Evolutionary conservation across 1,284 basidiomycete species (phyloP).

Genomic region (Cutaneotrichosporon dermatis): DNA sequence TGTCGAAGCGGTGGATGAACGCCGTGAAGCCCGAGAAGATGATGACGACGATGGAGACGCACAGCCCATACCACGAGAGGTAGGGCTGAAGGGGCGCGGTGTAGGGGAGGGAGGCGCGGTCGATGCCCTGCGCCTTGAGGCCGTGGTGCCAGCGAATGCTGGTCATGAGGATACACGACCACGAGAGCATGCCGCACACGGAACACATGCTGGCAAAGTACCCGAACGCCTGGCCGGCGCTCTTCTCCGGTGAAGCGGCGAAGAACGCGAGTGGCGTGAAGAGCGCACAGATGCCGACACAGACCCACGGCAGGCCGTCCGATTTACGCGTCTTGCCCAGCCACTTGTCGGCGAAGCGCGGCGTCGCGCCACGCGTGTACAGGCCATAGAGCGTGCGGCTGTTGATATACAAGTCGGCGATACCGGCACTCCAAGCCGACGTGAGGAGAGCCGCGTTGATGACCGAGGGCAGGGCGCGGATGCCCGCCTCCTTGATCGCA

Average conservation of each 20-base stretch:
- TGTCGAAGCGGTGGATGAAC: constrained; percentile 22
- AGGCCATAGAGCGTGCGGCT: constrained; percentile 56
- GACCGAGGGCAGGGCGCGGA: constrained; percentile 64
- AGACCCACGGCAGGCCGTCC: constrained; percentile 38
- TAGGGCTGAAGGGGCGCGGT: constrained; percentile 53
- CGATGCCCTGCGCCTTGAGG: constrained; percentile 63
- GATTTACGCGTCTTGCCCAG: constrained; percentile 21
- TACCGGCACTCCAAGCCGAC: constrained; percentile 55
- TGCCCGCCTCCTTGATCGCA: constrained; percentile 62
- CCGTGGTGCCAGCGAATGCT: constrained; percentile 76
- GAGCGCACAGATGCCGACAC: constrained; percentile 26
- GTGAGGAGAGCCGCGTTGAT: constrained; percentile 61
- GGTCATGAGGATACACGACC: constrained; percentile 75
- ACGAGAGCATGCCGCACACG: constrained; percentile 58
- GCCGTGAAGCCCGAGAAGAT: constrained; percentile 27
- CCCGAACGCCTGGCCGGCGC: constrained; percentile 59
- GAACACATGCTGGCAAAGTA: constrained; percentile 68
- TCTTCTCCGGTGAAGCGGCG: constrained; percentile 50
- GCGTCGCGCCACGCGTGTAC: constrained; percentile 62
- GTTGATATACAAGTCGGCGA: constrained; percentile 56
- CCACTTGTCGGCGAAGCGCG: constrained; percentile 41
- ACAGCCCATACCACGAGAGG: constrained; percentile 38
- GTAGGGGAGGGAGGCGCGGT: constrained; percentile 56
- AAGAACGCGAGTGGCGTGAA: constrained; percentile 31
- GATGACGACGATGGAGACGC: constrained; percentile 35